Evolutionary conservation across 2,329 filamentous ascomycete species (phyloP).

Genomic region (Elsinoe batatas): DNA sequence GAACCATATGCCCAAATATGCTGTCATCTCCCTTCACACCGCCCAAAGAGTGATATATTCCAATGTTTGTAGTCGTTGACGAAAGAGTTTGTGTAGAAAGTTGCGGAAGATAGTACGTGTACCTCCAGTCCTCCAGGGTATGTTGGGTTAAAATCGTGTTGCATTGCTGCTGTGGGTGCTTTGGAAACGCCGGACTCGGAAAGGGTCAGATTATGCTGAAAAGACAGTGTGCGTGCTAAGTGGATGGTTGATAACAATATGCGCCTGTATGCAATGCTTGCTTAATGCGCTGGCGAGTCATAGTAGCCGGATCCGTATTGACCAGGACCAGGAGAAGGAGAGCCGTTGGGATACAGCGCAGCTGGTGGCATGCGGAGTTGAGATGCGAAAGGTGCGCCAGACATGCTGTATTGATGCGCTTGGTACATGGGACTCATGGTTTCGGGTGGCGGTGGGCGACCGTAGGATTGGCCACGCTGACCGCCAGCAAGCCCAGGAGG

Average conservation of each 20-base stretch:
- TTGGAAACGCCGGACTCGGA: slow-evolving; percentile 5
- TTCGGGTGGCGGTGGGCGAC: not conserved
- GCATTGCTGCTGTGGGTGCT: slow-evolving; percentile 7
- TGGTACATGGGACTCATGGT: slow-evolving; percentile 12
- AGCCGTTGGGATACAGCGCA: slow-evolving; percentile 5
- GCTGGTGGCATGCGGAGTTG: slow-evolving; percentile 11
- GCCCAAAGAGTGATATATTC: not conserved
- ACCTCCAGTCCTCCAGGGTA: not conserved
- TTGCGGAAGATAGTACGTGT: not conserved
- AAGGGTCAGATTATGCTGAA: slow-evolving; percentile 2
- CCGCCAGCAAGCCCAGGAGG: slow-evolving; percentile 1
- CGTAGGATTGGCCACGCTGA: not conserved
- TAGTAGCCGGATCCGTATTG: slow-evolving; percentile 6
- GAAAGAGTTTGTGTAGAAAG: not conserved
- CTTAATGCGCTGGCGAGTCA: slow-evolving; percentile 8
- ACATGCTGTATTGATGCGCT: slow-evolving; percentile 13
- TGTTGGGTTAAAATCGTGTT: not conserved
- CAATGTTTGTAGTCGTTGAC: not conserved
- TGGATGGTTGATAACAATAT: not conserved
- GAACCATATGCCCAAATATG: not conserved
- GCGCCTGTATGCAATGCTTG: not conserved
- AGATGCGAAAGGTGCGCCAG: slow-evolving; percentile 10
- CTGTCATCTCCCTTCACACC: not conserved
- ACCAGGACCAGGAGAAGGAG: slow-evolving; percentile 3
- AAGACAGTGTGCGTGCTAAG: slow-evolving; percentile 5